A percentile compares a stretch with the other conserved stretches of the same genome.
Evolutionary conservation across 2,329 filamentous ascomycete species (phyloP).

Genomic region (Thelonectria blattea): DNA sequence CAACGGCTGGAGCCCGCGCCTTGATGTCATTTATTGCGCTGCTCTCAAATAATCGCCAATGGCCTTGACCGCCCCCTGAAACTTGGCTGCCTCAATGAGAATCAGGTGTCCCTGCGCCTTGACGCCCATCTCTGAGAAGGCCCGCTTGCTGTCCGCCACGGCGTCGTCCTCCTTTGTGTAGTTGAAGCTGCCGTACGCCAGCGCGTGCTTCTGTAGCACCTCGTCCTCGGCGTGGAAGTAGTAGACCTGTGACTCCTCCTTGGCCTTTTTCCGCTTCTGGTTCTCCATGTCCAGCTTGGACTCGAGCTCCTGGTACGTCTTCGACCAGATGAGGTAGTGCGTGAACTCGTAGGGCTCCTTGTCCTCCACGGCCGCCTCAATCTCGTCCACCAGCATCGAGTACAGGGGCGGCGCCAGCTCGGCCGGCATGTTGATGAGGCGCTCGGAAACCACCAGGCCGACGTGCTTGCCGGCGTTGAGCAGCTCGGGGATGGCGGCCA

Average conservation of each 20-base stretch:
- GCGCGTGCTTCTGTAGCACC: constrained; percentile 77
- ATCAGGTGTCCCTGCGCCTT: constrained; percentile 84
- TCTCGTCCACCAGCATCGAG: constrained; percentile 90
- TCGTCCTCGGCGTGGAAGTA: constrained; percentile 98
- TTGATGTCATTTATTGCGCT: constrained; percentile 46
- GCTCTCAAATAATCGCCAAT: constrained; percentile 75
- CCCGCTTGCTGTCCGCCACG: constrained; percentile 87
- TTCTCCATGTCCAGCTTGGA: constrained; percentile 75
- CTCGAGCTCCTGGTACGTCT: constrained; percentile 88
- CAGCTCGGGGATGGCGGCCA: constrained; percentile 64
- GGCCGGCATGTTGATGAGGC: constrained; percentile 94
- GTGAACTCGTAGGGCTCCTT: constrained; percentile 92
- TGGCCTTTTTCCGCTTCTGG: constrained; percentile 68
- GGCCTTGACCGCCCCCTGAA: constrained; percentile 76
- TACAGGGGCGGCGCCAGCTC: constrained; percentile 95
- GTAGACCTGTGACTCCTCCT: constrained; percentile 68
- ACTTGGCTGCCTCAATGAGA: constrained; percentile 80
- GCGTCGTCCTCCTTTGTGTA: constrained; percentile 84
- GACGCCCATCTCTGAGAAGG: constrained; percentile 93
- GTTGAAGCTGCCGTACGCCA: constrained; percentile 72
- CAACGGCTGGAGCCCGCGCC: constrained; percentile 70
- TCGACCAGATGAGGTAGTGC: constrained; percentile 90
- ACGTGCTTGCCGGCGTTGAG: constrained; percentile 65
- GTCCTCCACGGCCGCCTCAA: constrained; percentile 85
- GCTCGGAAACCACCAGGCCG: constrained; percentile 88